Evolutionary conservation across 2,329 filamentous ascomycete species (phyloP), one percentile per base, ranked within the genome.

Genomic region (Setomelanomma holmii): DNA sequence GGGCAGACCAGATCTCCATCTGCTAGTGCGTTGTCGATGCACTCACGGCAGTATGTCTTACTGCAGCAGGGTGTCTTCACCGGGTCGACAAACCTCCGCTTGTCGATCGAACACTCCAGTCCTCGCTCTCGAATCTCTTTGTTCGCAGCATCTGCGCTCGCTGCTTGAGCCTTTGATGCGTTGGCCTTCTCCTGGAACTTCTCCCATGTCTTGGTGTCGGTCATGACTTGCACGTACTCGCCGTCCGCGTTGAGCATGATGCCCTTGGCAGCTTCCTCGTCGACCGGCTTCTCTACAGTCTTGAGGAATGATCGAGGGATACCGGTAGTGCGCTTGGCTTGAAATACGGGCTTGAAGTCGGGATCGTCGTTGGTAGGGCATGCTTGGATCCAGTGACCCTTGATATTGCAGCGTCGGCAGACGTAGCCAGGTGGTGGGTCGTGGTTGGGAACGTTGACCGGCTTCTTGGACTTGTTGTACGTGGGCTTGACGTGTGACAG

Each of bases 351-450:
- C 77, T 99, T 95, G 75, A 93, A 98, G 55, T 92, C 93, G 3
- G 95, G 93, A 63, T 99, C 93, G 73, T 96, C 91, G 74, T 99
- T 99, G n/a, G 93, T 99, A 5, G 95, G 95, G 70, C 95, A 99
- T 45, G 91, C 86, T 78, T 98, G 93, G 58, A 99, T 99, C 93
- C 93, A 99, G 75, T 99, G 95, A n/a, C 93, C 95, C 78, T 97
- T 97, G 75, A 97, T 89, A 56, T 92, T 90, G 76, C 95, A 99
- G 43, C 95, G 89, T 73, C 97, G 96, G 78, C 95, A 99, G 56
- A 97, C 89, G 75, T 99, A 99, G 46, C 93, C 93, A 46, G 90
- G 89, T 1, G 95, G 95, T 2, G 95, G 93, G 40, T 95, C 91
- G 69, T 96, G 93, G 65, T 96, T 93, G 4, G 95, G 95, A 22